A percentile compares a stretch with the other conserved stretches of the same genome.
These are phyloP conservation scores for Candida coquimbonensis DNA, from an alignment of 805 yeast genomes.

Conservation along the genomic window DNA sequence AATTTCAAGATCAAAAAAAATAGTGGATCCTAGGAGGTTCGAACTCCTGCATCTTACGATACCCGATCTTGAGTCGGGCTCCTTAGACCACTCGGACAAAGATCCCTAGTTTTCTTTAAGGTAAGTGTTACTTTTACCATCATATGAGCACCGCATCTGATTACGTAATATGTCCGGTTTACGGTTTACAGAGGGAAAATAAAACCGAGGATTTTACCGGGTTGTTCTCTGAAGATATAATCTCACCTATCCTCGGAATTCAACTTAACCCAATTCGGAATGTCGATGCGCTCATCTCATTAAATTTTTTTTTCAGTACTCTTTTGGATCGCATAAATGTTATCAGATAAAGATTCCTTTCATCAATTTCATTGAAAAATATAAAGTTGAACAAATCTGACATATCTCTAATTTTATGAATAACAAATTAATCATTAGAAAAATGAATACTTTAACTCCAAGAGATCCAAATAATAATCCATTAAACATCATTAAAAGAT, in stretches of 20 bases:
- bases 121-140: too few species aligned
- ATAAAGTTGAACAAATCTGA: too few species aligned
- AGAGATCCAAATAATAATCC: constrained; percentile 47
- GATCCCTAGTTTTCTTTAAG: not conserved
- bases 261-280: not conserved
- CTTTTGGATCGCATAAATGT: too few species aligned
- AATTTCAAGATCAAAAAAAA: not conserved
- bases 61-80: constrained; percentile 12
- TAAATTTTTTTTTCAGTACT: too few species aligned
- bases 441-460: not conserved
- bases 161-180: too few species aligned
- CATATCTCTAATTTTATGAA: not conserved
- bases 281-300: not conserved
- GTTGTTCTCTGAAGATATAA: too few species aligned
- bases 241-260: not conserved
- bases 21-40: constrained; percentile 11
- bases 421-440: not conserved
- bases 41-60: constrained; percentile 10
- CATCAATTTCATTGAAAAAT: too few species aligned
- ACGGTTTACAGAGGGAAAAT: too few species aligned
- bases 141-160: too few species aligned
- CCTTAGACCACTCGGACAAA: constrained; percentile 13
- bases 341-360: too few species aligned
- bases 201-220: too few species aligned
- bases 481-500: constrained; percentile 39